Percentiles rank a stretch among this genome's conserved stretches.
Evolutionary conservation across 2,329 filamentous ascomycete genomes (phyloP).

Genomic region (Cladophialophora psammophila): DNA sequence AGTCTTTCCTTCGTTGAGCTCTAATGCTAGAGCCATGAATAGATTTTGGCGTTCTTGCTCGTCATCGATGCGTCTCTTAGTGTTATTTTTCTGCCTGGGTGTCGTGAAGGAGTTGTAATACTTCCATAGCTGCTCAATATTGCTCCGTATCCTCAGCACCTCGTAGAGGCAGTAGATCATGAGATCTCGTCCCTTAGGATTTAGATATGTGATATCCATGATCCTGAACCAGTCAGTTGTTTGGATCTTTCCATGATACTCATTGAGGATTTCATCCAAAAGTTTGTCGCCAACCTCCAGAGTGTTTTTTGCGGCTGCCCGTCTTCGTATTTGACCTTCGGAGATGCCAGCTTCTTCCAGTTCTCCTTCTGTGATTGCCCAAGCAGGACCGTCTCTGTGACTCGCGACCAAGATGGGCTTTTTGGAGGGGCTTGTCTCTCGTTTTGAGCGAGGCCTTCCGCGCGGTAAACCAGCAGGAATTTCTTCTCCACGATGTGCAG

Average conservation of each 20-base stretch:
- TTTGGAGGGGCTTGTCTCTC: constrained; percentile 21
- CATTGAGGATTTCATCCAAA: constrained; percentile 19
- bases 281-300: constrained; percentile 25
- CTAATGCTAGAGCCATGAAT: constrained; percentile 36
- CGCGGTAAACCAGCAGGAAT: constrained; percentile 6
- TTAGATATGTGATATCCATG: constrained; percentile 15
- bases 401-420: constrained; percentile 22
- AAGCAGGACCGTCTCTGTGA: constrained; percentile 20
- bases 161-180: constrained; percentile 35
- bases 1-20: constrained; percentile 26
- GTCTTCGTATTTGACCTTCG: constrained; percentile 26
- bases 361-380: constrained; percentile 36
- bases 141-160: constrained; percentile 26
- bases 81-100: constrained; percentile 34
- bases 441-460: constrained; percentile 16
- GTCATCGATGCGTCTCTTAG: constrained; percentile 33
- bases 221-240: constrained; percentile 30
- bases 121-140: constrained; percentile 22
- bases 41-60: constrained; percentile 32
- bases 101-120: constrained; percentile 26
- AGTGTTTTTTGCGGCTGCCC: constrained; percentile 19
- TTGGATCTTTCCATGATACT: constrained; percentile 18
- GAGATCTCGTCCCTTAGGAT: constrained; percentile 35
- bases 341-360: constrained; percentile 34
- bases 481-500: not conserved